phyloP scores from a whole-genome alignment of 257 asterid genomes.

The Solanum infundibuliforme region DNA sequence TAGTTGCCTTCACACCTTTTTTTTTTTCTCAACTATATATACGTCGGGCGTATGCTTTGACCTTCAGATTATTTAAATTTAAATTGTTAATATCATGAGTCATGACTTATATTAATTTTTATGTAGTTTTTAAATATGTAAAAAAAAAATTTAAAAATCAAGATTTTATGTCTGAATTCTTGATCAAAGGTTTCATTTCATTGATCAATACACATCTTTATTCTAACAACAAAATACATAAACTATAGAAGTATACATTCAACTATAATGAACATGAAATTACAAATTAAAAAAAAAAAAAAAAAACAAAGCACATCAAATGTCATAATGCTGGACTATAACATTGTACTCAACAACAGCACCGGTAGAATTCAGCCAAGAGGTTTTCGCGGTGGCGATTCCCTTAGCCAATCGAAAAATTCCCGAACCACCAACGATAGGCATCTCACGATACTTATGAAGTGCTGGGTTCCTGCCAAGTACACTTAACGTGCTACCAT shows the following conservation, averaged over 20 bases:
- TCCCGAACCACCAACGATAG: conserved; percentile 45
- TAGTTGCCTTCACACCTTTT: neutral
- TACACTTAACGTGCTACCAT: conserved; percentile 37
- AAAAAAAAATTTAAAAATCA: no score
- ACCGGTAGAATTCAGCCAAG: neutral
- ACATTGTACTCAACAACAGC: conserved; percentile 23
- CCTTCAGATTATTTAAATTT: neutral
- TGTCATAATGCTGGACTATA: conserved; percentile 10
- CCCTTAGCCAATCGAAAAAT: conserved; percentile 38
- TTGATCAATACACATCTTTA: neutral
- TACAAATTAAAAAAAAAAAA: neutral
- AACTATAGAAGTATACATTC: neutral
- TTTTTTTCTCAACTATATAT: neutral
- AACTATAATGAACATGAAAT: neutral
- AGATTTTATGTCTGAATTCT: no score
- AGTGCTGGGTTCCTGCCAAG: conserved; percentile 17
- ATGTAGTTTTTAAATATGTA: neutral
- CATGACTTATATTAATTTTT: neutral
- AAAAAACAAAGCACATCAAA: neutral
- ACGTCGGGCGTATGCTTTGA: neutral
- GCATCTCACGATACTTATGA: conserved; percentile 23
- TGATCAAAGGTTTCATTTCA: neutral
- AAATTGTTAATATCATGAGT: no score
- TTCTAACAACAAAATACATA: neutral
- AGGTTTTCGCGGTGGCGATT: conserved; percentile 6